phyloP scores from a whole-genome alignment of 108 stramenopile species.

The Aureococcus anophagefferens region DNA sequence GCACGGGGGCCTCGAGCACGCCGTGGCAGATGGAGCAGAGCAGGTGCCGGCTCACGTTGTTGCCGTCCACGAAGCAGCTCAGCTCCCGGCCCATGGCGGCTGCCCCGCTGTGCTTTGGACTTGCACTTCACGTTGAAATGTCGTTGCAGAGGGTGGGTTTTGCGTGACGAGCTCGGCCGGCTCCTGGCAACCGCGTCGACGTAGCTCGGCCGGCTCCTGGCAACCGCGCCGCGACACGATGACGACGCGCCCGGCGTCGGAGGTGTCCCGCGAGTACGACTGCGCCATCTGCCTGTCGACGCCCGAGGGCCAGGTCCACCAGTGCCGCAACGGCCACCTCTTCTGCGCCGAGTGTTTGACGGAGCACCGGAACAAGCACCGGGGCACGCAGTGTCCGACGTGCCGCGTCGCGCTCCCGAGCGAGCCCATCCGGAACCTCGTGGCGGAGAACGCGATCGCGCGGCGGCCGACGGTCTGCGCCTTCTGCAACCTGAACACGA shows the following conservation, averaged over 20 bases:
- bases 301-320: neutral
- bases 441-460: neutral
- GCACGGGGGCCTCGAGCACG: neutral
- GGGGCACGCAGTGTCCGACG: neutral
- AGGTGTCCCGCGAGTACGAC: neutral
- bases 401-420: neutral
- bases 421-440: neutral
- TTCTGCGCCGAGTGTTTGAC: neutral
- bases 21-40: neutral
- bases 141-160: too few species aligned
- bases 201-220: too few species aligned
- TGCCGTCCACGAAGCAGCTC: too few species aligned
- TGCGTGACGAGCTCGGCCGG: too few species aligned
- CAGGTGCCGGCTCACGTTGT: neutral
- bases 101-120: too few species aligned
- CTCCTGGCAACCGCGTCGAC: too few species aligned
- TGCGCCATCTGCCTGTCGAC: neutral
- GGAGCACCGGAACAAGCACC: neutral
- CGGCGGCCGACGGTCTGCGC: neutral
- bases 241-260: too few species aligned
- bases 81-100: too few species aligned
- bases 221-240: too few species aligned
- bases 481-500: neutral
- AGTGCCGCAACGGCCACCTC: neutral
- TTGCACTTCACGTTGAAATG: too few species aligned